Conservation (phyloP, 176 grass and related monocot species). For the Cenchrus purpureus region DNA sequence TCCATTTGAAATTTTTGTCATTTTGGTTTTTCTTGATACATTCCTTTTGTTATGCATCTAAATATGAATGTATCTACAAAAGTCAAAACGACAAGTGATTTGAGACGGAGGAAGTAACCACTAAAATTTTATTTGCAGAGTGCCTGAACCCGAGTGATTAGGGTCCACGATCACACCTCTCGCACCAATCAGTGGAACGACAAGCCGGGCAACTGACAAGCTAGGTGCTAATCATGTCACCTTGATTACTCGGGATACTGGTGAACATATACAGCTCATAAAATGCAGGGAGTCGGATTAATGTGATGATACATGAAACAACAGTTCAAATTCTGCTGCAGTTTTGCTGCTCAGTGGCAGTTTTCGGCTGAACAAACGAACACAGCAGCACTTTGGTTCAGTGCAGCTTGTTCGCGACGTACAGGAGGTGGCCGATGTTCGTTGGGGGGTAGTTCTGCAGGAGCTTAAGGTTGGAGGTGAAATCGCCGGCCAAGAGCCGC, state of each 20-base stretch:
- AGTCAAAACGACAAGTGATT: too few species aligned
- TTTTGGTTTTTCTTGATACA: too few species aligned
- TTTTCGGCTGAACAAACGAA: background rate
- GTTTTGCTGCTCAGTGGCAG: background rate
- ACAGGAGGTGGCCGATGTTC: constrained; percentile 87
- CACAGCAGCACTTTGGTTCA: constrained; percentile 26
- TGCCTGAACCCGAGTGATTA: background rate
- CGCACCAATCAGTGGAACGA: background rate
- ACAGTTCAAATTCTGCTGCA: background rate
- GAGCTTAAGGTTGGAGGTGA: constrained; percentile 77
- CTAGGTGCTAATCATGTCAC: background rate
- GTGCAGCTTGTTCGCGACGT: constrained; percentile 85
- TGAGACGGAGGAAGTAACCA: background rate
- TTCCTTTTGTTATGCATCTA: too few species aligned
- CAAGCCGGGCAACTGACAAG: background rate
- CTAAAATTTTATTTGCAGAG: background rate
- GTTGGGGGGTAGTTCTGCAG: constrained; percentile 88
- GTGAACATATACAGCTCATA: background rate
- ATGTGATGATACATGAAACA: background rate
- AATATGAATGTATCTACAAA: too few species aligned
- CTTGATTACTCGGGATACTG: background rate
- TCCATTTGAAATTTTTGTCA: too few species aligned
- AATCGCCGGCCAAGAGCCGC: constrained; percentile 73
- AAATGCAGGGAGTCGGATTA: background rate
- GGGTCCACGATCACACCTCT: too few species aligned